Conservation (phyloP, 352 stramenopile species). For the Globisporangium recalcitrans region DNA sequence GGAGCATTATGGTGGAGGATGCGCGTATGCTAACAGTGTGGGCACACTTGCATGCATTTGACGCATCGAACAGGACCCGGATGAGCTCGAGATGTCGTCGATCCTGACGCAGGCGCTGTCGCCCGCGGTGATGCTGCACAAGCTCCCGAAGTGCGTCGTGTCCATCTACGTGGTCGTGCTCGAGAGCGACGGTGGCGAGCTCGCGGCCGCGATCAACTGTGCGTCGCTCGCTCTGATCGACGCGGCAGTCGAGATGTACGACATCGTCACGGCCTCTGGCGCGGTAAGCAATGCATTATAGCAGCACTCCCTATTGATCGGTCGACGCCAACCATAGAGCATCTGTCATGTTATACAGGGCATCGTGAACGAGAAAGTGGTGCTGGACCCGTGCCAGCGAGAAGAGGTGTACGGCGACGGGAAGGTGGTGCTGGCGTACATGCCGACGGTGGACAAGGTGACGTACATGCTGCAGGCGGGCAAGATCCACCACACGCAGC, state of each 20-base stretch:
- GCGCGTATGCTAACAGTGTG: background rate
- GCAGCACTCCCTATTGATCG: no score
- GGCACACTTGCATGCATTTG: background rate
- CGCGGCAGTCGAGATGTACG: constrained; percentile 89
- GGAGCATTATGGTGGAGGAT: no score
- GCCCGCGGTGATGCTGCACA: constrained; percentile 79
- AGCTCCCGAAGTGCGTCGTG: constrained; percentile 87
- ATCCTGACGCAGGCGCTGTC: constrained; percentile 73
- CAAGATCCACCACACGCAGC: constrained; percentile 63
- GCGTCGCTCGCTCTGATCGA: constrained; percentile 86
- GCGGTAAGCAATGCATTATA: no score
- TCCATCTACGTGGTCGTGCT: constrained; percentile 88
- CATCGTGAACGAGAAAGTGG: constrained; percentile 45
- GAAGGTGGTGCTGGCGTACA: constrained; percentile 76
- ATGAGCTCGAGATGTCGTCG: constrained; percentile 78
- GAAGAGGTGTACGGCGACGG: constrained; percentile 61
- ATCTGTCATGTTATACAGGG: constrained; percentile 20
- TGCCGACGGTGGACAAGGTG: constrained; percentile 76
- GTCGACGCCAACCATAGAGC: no score
- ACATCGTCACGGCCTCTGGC: constrained; percentile 79
- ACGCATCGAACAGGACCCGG: constrained; percentile 29
- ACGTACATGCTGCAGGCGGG: constrained; percentile 87
- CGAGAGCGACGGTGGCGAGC: constrained; percentile 77
- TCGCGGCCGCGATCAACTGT: constrained; percentile 79
- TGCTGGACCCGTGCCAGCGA: constrained; percentile 67